Evolutionary conservation across 108 stramenopile species (phyloP).

Genomic region (Cafeteria roenbergensis): DNA sequence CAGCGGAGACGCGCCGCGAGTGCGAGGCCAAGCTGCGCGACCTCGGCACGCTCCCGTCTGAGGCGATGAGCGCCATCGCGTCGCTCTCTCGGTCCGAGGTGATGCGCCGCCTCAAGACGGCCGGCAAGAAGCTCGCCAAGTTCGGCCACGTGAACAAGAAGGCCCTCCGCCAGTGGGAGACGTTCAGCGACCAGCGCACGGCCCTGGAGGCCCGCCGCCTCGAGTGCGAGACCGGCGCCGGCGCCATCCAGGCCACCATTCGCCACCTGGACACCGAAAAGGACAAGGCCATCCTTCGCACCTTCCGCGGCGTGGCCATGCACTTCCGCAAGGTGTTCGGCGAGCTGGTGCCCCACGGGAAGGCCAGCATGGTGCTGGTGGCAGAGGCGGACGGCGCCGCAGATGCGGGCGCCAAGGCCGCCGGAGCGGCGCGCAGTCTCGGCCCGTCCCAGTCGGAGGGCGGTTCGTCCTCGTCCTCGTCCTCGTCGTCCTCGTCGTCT

Average conservation of each 20-base stretch:
- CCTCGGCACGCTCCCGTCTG: constrained; percentile 16
- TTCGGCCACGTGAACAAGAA: constrained; percentile 98
- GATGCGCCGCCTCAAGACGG: constrained; percentile 63
- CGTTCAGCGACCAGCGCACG: constrained; percentile 86
- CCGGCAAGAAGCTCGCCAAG: constrained; percentile 78
- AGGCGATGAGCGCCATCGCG: constrained; percentile 70
- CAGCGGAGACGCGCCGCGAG: background rate
- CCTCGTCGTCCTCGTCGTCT: no score
- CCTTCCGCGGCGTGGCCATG: constrained; percentile 83
- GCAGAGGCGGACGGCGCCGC: no score
- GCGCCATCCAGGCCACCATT: constrained; percentile 79
- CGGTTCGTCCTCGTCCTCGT: background rate
- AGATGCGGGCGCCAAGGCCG: constrained; percentile 26
- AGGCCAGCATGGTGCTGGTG: constrained; percentile 68
- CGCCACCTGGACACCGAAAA: constrained; percentile 84
- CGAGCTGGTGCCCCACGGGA: constrained; percentile 85
- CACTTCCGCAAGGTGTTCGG: constrained; percentile 91
- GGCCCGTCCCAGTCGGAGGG: background rate
- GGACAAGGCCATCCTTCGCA: constrained; percentile 94
- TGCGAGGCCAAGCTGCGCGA: constrained; percentile 1
- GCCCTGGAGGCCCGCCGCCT: constrained; percentile 66
- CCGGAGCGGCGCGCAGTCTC: background rate
- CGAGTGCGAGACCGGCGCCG: constrained; percentile 72
- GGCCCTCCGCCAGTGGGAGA: constrained; percentile 94
- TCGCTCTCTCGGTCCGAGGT: constrained; percentile 64